Conservation (phyloP, 768 basidiomycete species). For the Termitomyces sp. region DNA sequence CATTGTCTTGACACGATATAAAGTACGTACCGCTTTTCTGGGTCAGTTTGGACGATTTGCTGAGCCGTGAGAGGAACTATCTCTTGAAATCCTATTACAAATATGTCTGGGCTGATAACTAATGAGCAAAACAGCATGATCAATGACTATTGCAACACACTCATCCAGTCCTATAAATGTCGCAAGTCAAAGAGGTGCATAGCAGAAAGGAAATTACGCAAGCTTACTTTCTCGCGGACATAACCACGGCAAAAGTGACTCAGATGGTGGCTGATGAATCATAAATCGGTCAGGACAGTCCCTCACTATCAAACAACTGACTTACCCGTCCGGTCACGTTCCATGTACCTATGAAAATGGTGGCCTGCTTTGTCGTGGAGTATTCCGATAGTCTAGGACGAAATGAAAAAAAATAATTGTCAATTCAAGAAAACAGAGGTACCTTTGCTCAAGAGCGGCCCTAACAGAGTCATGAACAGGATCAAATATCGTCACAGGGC, state of each 20-base stretch:
- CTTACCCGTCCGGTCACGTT: conserved; percentile 88
- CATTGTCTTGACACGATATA: background rate
- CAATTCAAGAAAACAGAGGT: background rate
- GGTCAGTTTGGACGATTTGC: conserved; percentile 94
- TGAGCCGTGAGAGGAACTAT: conserved; percentile 97
- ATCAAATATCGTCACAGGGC: conserved; percentile 86
- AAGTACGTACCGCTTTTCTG: conserved; percentile 71
- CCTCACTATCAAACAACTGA: conserved; percentile 1
- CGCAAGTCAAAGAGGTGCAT: background rate
- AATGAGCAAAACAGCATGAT: conserved; percentile 6
- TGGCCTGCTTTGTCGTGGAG: conserved; percentile 66
- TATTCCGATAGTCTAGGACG: conserved; percentile 68
- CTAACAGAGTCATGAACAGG: conserved; percentile 89
- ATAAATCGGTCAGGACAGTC: background rate
- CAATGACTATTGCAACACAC: conserved; percentile 27
- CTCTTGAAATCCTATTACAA: conserved; percentile 92
- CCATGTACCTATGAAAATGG: conserved; percentile 89
- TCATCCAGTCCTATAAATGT: conserved; percentile 17
- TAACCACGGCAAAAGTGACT: conserved; percentile 84
- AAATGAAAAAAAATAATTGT: background rate
- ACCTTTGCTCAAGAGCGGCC: conserved; percentile 66
- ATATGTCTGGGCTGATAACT: conserved; percentile 70
- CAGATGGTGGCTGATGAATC: conserved; percentile 57
- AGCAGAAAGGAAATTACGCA: background rate
- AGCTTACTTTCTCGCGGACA: conserved; percentile 75